Percentiles rank a stretch among this genome's conserved stretches.
Evolutionary conservation across 2,329 filamentous ascomycete genomes (phyloP).

Genomic region (Arthrobotrys sinensis): DNA sequence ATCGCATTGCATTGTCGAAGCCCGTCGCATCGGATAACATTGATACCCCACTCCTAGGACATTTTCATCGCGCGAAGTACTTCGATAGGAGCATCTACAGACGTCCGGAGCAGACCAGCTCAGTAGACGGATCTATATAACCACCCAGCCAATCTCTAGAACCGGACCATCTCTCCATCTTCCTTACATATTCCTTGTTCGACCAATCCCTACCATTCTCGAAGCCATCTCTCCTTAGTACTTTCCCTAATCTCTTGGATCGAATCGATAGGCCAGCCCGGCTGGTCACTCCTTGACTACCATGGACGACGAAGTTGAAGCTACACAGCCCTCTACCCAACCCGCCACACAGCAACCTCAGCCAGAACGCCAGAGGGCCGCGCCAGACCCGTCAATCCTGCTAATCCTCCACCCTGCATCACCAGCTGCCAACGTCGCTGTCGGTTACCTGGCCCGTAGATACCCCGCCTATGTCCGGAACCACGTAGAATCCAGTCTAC

Average conservation of each 20-base stretch:
- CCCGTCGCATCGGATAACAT: constrained; percentile 13
- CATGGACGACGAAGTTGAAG: constrained; percentile 62
- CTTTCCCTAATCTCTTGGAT: constrained; percentile 1
- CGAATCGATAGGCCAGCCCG: neutral
- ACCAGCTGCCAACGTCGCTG: constrained; percentile 62
- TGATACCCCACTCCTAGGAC: constrained; percentile 25
- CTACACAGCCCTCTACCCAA: constrained; percentile 64
- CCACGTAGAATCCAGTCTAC: constrained; percentile 51
- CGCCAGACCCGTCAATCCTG: constrained; percentile 62
- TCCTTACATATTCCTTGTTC: constrained; percentile 16
- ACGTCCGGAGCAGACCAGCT: constrained; percentile 35
- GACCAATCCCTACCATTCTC: neutral
- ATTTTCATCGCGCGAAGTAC: constrained; percentile 7
- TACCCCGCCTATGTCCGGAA: constrained; percentile 58
- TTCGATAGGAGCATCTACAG: constrained; percentile 23
- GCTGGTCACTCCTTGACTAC: neutral
- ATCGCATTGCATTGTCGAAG: constrained; percentile 15
- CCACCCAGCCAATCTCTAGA: neutral
- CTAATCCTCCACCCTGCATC: constrained; percentile 63
- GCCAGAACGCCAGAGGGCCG: constrained; percentile 61
- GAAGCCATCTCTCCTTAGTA: neutral
- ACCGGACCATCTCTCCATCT: constrained; percentile 16
- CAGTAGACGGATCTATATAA: constrained; percentile 37
- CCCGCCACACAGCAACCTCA: constrained; percentile 58
- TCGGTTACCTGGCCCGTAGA: constrained; percentile 61